Evolutionary conservation across 495 filamentous ascomycete species (phyloP), one percentile per base, ranked within the genome.

Genomic region (Collariella sp.): DNA sequence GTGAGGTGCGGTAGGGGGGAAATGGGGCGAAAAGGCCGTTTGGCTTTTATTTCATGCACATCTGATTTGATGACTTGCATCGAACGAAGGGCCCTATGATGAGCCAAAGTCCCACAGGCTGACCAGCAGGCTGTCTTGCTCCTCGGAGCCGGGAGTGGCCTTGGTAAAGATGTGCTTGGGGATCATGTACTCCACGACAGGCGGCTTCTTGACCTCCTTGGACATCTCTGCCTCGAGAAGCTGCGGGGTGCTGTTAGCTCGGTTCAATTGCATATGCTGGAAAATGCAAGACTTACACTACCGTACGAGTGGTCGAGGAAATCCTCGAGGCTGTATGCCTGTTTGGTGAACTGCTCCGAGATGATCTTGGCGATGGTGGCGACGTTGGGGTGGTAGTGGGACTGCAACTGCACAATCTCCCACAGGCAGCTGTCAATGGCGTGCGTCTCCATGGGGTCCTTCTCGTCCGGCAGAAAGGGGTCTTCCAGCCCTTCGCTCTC

Each of bases 381-480:
- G 34, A 99, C 90, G 65, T 96, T 97, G 34, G 94, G 94, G 67
- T 99, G 94, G 71, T 93, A 97, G 71, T 99, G 94, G 3, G 82
- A 83, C 70, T 93, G 88, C 44, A 96, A 73, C 49, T 84, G 86
- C 52, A 91, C 84, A 34, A 97, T 79, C 69, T 99, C 94, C 94
- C 94, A 99, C 12, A 97, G 69, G 69, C 86, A 88, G 67, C 89
- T 95, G 51, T 96, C 90, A 46, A 97, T 85, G 11, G 94, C 94
- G 47, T 76, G 61, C 5, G 93, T 96, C 70, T 83, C 76, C 76
- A 86, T 86, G 5, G 94, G 94, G 61, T 99, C 88, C 42, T 72
- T 55, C 69, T 96, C 87, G 7, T 76, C 68, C 49, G 80, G 73
- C 44, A 85, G 71, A 61, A 95, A 99, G 0, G 88, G 84, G 62